Percentiles rank a stretch among this genome's conserved stretches.
Conservation (phyloP, 306 rosid species). For the Vicia sativa region DNA sequence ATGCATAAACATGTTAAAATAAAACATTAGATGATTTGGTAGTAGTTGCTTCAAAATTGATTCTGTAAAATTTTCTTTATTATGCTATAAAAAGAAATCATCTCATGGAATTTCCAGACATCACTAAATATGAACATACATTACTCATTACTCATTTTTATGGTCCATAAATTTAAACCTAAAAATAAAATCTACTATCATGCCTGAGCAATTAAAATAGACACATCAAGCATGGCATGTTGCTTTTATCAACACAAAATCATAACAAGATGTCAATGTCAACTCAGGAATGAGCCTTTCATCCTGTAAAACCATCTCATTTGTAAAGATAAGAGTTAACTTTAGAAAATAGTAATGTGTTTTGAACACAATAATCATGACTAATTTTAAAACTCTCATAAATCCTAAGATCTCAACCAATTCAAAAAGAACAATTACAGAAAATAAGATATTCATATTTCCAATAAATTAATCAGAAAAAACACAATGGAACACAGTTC, state of each 20-base stretch:
- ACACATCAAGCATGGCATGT: no score
- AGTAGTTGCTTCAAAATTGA: no score
- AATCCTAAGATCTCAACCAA: slow-evolving; percentile 4
- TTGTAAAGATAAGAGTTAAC: slow-evolving; percentile 22
- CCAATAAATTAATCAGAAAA: slow-evolving; percentile 13
- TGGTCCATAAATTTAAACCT: slow-evolving; percentile 9
- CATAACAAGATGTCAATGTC: slow-evolving; percentile 75
- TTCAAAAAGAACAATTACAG: slow-evolving; percentile 4
- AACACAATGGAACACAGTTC: not conserved
- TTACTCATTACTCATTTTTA: not conserved
- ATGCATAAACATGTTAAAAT: not conserved
- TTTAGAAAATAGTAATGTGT: not conserved
- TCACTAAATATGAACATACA: no score
- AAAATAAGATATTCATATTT: slow-evolving; percentile 10
- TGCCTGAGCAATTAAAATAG: not conserved
- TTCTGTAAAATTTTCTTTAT: no score
- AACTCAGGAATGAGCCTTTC: slow-evolving; percentile 85
- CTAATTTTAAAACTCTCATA: slow-evolving; percentile 10
- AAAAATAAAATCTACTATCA: slow-evolving; percentile 20
- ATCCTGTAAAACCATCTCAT: slow-evolving; percentile 65
- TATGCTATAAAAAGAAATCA: no score
- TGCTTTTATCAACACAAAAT: no score
- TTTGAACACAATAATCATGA: slow-evolving; percentile 1
- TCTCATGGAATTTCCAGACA: no score
- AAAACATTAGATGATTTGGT: no score